Conservation (phyloP, 2,329 filamentous ascomycete species). For the Nigrospora sphaerica region DNA sequence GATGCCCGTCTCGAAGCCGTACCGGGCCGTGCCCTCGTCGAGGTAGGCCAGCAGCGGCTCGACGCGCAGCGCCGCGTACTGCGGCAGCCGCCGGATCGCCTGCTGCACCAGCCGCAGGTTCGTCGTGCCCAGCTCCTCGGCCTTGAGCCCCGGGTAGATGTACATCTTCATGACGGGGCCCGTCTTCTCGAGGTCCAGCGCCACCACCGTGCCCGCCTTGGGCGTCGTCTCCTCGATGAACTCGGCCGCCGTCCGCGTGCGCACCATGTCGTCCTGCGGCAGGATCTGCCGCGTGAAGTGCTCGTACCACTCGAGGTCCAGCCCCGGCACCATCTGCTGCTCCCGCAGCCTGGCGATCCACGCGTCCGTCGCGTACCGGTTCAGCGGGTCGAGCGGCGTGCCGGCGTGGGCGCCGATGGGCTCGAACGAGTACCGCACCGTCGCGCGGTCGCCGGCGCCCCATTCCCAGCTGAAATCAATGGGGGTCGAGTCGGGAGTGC, state of each 20-base stretch:
- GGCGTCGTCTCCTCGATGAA: conserved; percentile 2
- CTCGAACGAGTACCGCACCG: conserved; percentile 1
- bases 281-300: background rate
- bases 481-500: conserved; percentile 1
- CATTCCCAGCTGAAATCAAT: conserved; percentile 3
- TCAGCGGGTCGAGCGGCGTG: background rate
- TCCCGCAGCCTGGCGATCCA: conserved; percentile 1
- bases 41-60: background rate
- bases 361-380: background rate
- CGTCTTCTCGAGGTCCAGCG: background rate
- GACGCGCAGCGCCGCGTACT: background rate
- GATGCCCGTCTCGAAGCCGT: conserved; percentile 1
- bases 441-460: background rate
- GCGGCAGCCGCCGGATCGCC: background rate
- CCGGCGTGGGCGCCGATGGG: background rate
- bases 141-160: conserved; percentile 2
- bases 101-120: conserved; percentile 2
- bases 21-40: background rate
- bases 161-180: conserved; percentile 2
- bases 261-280: background rate
- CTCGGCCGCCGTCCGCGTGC: background rate
- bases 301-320: conserved; percentile 1
- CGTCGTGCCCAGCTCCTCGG: background rate
- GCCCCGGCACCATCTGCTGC: conserved; percentile 2
- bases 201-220: conserved; percentile 1